Percentiles rank a stretch among this genome's conserved stretches.
Evolutionary conservation across 2,329 filamentous ascomycete species (phyloP).

Genomic region (Colletotrichum chrysophilum): DNA sequence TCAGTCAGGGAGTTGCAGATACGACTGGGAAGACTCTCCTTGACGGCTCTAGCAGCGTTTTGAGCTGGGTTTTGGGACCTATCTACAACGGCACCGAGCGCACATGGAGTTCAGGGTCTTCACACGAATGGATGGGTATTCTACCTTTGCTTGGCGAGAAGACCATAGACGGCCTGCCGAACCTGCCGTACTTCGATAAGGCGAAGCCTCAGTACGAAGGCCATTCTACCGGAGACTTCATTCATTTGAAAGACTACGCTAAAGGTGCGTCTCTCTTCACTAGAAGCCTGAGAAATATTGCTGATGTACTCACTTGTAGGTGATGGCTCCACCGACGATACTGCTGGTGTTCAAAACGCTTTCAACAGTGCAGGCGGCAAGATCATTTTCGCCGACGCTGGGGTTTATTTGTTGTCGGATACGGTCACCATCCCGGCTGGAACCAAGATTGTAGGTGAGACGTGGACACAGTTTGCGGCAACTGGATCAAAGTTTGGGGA

Average conservation of each 20-base stretch:
- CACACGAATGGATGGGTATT: background rate
- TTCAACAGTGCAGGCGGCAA: background rate
- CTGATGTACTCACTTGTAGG: background rate
- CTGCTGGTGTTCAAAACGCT: background rate
- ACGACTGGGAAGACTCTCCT: background rate
- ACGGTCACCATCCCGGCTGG: background rate
- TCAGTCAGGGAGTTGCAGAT: background rate
- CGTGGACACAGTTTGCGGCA: background rate
- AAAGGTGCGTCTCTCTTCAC: background rate
- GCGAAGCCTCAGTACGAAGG: conserved; percentile 61
- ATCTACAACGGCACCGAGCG: background rate
- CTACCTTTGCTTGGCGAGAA: background rate
- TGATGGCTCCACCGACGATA: background rate
- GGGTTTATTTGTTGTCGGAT: background rate
- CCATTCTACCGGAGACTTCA: conserved; percentile 4
- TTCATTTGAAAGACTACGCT: conserved; percentile 8
- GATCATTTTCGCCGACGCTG: background rate
- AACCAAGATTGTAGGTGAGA: background rate
- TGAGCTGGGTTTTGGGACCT: background rate
- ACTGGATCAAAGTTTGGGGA: background rate
- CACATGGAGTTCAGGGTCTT: background rate
- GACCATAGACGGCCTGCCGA: background rate
- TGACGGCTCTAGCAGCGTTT: background rate
- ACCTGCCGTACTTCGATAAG: conserved; percentile 44
- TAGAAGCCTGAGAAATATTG: rapidly evolving